These are phyloP conservation scores for Zygoascus sp. DNA, from an alignment of 1,139 yeast species.

Conservation along the genomic window DNA sequence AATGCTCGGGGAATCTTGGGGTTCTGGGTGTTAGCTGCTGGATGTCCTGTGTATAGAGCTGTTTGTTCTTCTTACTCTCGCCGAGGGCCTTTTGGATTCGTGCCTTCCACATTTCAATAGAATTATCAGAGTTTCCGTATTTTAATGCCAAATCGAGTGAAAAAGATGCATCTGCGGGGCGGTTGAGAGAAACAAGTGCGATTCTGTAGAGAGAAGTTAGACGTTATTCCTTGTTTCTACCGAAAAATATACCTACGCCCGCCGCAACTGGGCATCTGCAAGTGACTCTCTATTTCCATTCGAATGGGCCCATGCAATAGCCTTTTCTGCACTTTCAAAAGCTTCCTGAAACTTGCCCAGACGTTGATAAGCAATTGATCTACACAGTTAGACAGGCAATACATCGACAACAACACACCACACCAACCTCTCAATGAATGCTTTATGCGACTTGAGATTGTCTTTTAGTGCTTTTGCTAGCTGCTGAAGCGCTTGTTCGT, in stretches of 20 bases:
- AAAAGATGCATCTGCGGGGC: constrained; percentile 44
- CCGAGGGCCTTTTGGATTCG: constrained; percentile 16
- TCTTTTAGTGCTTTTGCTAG: constrained; percentile 36
- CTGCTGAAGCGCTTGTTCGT: constrained; percentile 37
- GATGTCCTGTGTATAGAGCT: not conserved
- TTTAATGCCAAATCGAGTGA: constrained; percentile 49
- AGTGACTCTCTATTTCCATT: constrained; percentile 52
- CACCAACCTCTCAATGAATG: constrained; percentile 20
- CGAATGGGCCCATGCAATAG: constrained; percentile 50
- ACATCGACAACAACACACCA: not conserved
- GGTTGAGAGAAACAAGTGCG: constrained; percentile 37
- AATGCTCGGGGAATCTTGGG: not conserved
- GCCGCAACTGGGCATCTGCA: constrained; percentile 55
- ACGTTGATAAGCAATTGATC: constrained; percentile 54
- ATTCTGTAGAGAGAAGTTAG: constrained; percentile 17
- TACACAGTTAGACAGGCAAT: constrained; percentile 25
- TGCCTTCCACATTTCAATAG: constrained; percentile 23
- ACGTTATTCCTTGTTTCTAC: not conserved
- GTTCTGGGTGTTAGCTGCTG: not conserved
- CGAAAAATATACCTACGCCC: constrained; percentile 34
- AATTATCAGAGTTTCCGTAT: constrained; percentile 46
- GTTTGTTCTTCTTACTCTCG: not conserved
- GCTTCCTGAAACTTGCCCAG: constrained; percentile 48
- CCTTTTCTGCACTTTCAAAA: constrained; percentile 49
- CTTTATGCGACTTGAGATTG: constrained; percentile 45